Evolutionary conservation across 345 rosid species (phyloP).

Genomic region (Salix viminalis): DNA sequence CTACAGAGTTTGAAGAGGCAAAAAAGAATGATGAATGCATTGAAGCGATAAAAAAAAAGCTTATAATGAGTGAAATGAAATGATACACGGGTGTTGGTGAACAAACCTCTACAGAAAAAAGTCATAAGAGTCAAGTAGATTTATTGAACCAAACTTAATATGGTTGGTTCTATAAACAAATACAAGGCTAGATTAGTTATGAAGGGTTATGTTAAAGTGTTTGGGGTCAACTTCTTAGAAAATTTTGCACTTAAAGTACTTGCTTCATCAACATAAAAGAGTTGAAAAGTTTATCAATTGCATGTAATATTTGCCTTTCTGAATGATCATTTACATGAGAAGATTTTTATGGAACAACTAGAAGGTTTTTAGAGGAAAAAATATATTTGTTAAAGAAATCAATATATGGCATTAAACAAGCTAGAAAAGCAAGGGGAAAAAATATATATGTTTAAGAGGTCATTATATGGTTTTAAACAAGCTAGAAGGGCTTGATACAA

Average conservation of each 20-base stretch:
- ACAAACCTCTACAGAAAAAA: neutral
- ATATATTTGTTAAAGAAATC: neutral
- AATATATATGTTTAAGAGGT: neutral
- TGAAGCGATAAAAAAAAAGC: neutral
- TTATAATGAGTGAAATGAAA: neutral
- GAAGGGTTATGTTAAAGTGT: neutral
- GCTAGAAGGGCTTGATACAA: neutral
- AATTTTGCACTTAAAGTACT: neutral
- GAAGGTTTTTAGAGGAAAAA: neutral
- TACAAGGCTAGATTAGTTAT: neutral
- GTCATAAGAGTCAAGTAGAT: neutral
- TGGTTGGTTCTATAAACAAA: neutral
- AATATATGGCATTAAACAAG: too few relatives aligned
- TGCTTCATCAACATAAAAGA: neutral
- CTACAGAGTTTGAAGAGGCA: neutral
- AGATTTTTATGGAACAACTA: neutral
- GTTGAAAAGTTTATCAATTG: neutral
- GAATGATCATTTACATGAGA: neutral
- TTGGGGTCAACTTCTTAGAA: neutral
- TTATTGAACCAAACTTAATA: neutral
- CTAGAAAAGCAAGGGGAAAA: too few relatives aligned
- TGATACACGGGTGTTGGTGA: neutral
- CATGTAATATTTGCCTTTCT: neutral
- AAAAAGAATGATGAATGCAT: neutral
- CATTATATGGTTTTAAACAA: neutral